Conservation (phyloP, 345 rosid species). For the Citrus inodora region DNA sequence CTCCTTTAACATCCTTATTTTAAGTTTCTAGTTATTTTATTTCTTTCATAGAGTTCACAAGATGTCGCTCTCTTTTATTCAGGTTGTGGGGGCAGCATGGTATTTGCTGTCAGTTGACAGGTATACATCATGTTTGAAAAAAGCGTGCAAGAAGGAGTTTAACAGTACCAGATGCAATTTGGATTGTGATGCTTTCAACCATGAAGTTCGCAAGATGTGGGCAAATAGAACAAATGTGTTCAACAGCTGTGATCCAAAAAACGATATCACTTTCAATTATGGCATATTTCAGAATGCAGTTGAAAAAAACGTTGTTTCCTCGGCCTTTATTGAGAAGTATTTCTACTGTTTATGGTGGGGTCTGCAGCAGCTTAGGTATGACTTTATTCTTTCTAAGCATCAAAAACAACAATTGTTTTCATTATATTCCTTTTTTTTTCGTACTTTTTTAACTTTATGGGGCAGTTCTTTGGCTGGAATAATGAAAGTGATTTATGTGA, state of each 20-base stretch:
- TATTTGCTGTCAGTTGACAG: slow-evolving; percentile 78
- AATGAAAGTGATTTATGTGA: not conserved
- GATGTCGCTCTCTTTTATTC: slow-evolving; percentile 12
- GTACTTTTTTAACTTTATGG: not conserved
- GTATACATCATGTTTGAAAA: slow-evolving; percentile 80
- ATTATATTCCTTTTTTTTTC: not conserved
- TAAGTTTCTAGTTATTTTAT: not conserved
- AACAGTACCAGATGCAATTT: slow-evolving; percentile 39
- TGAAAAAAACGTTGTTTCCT: slow-evolving; percentile 55
- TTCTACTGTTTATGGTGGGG: slow-evolving; percentile 96
- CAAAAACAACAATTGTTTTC: not conserved
- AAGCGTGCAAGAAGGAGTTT: slow-evolving; percentile 50
- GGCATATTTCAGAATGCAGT: slow-evolving; percentile 73
- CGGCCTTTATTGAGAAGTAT: slow-evolving; percentile 61
- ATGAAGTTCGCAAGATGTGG: slow-evolving; percentile 34
- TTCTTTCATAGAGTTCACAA: not conserved
- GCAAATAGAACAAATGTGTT: slow-evolving; percentile 58
- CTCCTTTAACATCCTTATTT: not conserved
- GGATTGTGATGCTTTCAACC: slow-evolving; percentile 52
- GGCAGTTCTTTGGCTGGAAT: not conserved
- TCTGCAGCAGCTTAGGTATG: slow-evolving; percentile 82
- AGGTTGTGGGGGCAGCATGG: slow-evolving; percentile 91
- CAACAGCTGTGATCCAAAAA: slow-evolving; percentile 49
- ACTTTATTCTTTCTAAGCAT: slow-evolving; percentile 1
- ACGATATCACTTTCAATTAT: slow-evolving; percentile 40